phyloP scores from a whole-genome alignment of 768 basidiomycete genomes.

The Lepiota venenata region DNA sequence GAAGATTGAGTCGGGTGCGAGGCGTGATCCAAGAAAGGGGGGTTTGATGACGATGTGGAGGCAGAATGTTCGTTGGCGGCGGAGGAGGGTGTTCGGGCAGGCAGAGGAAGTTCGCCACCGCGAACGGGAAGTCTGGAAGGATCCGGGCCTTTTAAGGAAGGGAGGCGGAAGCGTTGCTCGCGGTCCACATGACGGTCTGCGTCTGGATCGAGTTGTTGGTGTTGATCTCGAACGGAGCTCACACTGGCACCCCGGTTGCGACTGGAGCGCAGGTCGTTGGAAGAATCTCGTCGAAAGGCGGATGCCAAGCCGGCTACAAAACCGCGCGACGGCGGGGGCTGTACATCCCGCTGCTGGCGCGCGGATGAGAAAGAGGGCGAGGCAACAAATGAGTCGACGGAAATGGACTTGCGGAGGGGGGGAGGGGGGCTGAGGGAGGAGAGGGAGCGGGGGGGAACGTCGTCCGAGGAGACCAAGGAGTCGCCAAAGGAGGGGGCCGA shows the following conservation, averaged over 20 bases:
- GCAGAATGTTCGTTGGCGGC: neutral
- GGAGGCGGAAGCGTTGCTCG: slow-evolving; percentile 40
- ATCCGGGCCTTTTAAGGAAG: slow-evolving; percentile 48
- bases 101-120: slow-evolving; percentile 61
- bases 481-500: slow-evolving; percentile 35
- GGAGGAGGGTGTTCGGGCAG: slow-evolving; percentile 40
- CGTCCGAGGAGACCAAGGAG: slow-evolving; percentile 35
- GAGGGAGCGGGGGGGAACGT: slow-evolving; percentile 20
- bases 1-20: slow-evolving; percentile 10
- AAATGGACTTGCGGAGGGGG: slow-evolving; percentile 68
- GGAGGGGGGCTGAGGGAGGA: slow-evolving; percentile 24
- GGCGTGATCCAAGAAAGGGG: slow-evolving; percentile 3
- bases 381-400: slow-evolving; percentile 71
- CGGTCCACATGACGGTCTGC: slow-evolving; percentile 45
- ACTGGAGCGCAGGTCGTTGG: slow-evolving; percentile 28
- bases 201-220: slow-evolving; percentile 46
- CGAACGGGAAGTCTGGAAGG: slow-evolving; percentile 37
- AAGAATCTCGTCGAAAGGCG: slow-evolving; percentile 11
- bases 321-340: neutral
- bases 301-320: slow-evolving; percentile 9
- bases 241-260: slow-evolving; percentile 57
- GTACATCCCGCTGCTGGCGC: neutral
- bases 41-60: neutral
- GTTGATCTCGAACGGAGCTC: slow-evolving; percentile 42
- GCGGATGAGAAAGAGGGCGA: slow-evolving; percentile 11